These are phyloP conservation scores for Secale cereale DNA, from an alignment of 176 grass and related monocot species.

Conservation along the genomic window DNA sequence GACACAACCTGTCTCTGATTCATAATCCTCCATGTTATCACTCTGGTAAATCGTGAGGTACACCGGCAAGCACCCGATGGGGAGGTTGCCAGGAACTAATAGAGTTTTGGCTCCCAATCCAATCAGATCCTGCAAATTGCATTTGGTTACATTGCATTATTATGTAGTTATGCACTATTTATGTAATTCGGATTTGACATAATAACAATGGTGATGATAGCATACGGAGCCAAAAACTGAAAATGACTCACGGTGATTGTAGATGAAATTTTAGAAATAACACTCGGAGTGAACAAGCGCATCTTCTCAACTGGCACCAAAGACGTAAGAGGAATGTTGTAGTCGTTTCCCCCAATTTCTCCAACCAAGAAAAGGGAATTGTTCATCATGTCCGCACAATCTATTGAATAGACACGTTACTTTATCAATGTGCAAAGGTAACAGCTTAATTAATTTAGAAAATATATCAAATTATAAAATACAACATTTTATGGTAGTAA, in stretches of 20 bases:
- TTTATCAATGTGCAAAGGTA: not conserved
- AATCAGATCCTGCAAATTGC: slow-evolving; percentile 57
- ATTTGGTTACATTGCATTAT: not conserved
- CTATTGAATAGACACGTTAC: not conserved
- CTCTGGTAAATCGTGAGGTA: slow-evolving; percentile 57
- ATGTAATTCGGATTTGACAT: not conserved
- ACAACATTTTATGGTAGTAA: not conserved
- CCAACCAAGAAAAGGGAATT: slow-evolving; percentile 66
- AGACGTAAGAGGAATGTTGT: slow-evolving; percentile 51
- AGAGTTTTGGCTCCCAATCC: slow-evolving; percentile 57
- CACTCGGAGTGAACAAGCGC: not conserved
- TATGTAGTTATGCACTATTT: not conserved
- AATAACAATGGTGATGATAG: not conserved
- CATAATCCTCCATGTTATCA: slow-evolving; percentile 47
- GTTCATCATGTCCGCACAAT: slow-evolving; percentile 28
- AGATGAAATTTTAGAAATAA: slow-evolving; percentile 41
- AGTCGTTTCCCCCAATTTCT: slow-evolving; percentile 91
- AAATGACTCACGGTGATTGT: slow-evolving; percentile 42
- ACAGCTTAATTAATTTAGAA: not conserved
- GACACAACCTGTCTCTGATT: slow-evolving; percentile 60
- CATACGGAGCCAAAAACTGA: not conserved
- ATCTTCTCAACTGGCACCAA: slow-evolving; percentile 39
- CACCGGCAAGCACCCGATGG: slow-evolving; percentile 58
- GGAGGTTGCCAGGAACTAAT: slow-evolving; percentile 76
- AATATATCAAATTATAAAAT: not conserved